Evolutionary conservation across 169 alveolate genomes (phyloP), one percentile per base, ranked within the genome.

Genomic region (Cryptosporidium baileyi): DNA sequence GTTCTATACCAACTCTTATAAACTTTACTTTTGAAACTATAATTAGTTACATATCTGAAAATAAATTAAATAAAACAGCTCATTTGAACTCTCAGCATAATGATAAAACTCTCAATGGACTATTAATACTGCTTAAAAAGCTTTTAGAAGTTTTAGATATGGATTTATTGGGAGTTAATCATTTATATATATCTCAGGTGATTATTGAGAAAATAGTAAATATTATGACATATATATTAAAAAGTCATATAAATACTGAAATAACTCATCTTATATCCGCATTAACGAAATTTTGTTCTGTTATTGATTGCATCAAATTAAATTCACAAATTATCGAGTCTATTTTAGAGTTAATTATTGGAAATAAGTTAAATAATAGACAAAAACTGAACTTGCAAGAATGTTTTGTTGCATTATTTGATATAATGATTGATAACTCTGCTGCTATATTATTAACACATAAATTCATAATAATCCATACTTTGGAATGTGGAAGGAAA

Each of bases 1-100:
- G 63, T 54, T 26, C 85, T 11, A 60, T 59, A 9, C 85, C 85
- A 8, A 54, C 15, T 1, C 28, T 74, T 24, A 74, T 74, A 36
- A 32, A 41, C 0, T 19, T 74, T 17, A 57, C 85, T 7, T 57
- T 74, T 74, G 85, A 74, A 24, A 44, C 85, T 2, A 51, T 74
- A 32, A 44, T 30, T 13, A 40, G 36, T n/a, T n/a, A n/a, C 26
- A 13, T 74, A 17, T 17, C 52, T 24, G 43, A 54, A 74, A 47
- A 36, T 8, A 45, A 34, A 54, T 4, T 13, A 15, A 22, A 40
- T 24, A 17, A 1, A 22, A n/a, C 9, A 7, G 15, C 36, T 2
- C n/a, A 38, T 6, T 11, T 1, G 8, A 34, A 34, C 49, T 54
- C n/a, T n/a, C n/a, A n/a, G n/a, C n/a, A n/a, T n/a, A n/a, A 47